These are phyloP conservation scores for Aphanomyces invadans DNA, from an alignment of 352 stramenopile genomes.

Conservation along the genomic window DNA sequence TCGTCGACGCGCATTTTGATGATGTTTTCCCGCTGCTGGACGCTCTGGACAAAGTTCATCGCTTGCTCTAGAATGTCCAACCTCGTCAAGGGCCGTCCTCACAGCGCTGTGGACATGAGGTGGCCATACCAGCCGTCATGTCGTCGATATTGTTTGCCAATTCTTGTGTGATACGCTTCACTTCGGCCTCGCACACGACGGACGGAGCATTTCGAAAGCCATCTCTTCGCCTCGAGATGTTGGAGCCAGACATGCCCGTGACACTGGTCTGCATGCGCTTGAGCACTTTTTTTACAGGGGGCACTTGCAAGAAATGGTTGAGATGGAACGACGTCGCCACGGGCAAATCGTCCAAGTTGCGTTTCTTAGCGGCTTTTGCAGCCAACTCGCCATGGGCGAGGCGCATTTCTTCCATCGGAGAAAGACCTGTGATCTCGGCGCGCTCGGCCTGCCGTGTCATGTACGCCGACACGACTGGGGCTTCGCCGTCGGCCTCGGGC, in stretches of 20 bases:
- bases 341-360: not conserved
- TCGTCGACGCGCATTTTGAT: constrained; percentile 83
- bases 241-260: not conserved
- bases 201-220: constrained; percentile 1
- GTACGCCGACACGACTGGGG: constrained; percentile 40
- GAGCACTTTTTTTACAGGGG: constrained; percentile 7
- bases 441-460: constrained; percentile 69
- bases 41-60: constrained; percentile 65
- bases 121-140: constrained; percentile 69
- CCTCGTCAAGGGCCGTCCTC: no score
- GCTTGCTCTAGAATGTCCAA: constrained; percentile 73
- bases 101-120: no score
- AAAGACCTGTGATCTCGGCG: constrained; percentile 59
- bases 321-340: not conserved
- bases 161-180: constrained; percentile 29
- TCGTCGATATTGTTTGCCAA: constrained; percentile 54
- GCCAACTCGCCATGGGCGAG: constrained; percentile 72
- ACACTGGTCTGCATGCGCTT: constrained; percentile 2
- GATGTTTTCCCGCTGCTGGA: constrained; percentile 69
- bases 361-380: constrained; percentile 44
- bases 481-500: not conserved
- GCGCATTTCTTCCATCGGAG: constrained; percentile 78
- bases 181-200: constrained; percentile 29
- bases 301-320: not conserved
- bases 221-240: not conserved